Evolutionary conservation across 768 basidiomycete species (phyloP), one percentile per base, ranked within the genome.

Genomic region (Pulveroboletus sp.): DNA sequence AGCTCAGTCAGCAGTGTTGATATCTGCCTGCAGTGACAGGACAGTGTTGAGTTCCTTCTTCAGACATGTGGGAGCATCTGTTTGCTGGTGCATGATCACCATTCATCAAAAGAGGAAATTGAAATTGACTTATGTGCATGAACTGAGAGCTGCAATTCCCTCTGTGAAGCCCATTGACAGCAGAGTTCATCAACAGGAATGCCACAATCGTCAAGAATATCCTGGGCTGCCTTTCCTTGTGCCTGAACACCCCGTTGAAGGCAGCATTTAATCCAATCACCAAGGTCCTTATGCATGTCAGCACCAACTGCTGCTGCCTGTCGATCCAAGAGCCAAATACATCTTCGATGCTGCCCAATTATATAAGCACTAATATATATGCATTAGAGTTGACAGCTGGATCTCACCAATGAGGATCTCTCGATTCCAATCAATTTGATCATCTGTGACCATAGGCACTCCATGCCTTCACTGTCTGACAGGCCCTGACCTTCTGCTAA

Each of bases 241-340:
- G 20, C 43, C 7, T 47, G 9, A 3, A 66, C 44, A 1, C 63
- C 62, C 20, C 54, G 45, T 3, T 31, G 40, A 3, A 63, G 54
- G 9, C 61, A 55, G 5, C 61, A 52, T 1, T 38, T 42, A 2
- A 73, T 55, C 71, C 71, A 75, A 9, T 54, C 47, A 0, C 72
- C 71, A 1, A 73, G 60, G 13, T 67, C 62, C 11, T 60, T 47
- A 1, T 55, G 51, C 4, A 64, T 52, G n/a, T 70, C 64, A 0
- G 14, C 7, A 0, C 61, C 65, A 16, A 74, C 64, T 2, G 55
- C n/a, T n/a, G n/a, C n/a, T n/a, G n/a, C n/a, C n/a, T n/a, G n/a
- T n/a, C n/a, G n/a, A n/a, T n/a, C n/a, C 57, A 73, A 49, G 0
- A 71, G 41, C 64, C 67, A 73, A 0, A 71, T 54, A 8, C 64